phyloP scores from a whole-genome alignment of 83 land plant species.

The Diphasiastrum complanatum region DNA sequence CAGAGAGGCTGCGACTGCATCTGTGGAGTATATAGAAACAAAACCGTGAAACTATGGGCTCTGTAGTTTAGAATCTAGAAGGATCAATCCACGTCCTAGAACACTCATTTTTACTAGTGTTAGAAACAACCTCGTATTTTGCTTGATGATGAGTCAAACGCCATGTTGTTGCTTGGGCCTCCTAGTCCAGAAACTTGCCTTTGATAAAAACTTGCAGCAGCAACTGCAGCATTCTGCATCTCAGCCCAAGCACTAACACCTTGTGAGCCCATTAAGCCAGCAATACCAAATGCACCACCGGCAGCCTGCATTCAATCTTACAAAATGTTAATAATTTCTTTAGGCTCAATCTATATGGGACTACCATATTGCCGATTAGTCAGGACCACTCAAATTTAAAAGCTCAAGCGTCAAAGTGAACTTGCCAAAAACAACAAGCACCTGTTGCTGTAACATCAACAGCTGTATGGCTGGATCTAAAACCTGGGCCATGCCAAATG shows the following conservation, averaged over 20 bases:
- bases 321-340: background rate
- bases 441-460: conserved; percentile 33
- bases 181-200: conserved; percentile 24
- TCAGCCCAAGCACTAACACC: conserved; percentile 29
- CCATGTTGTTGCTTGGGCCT: conserved; percentile 9
- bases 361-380: background rate
- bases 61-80: too few species aligned
- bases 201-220: conserved; percentile 30
- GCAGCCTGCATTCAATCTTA: conserved; percentile 21
- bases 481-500: conserved; percentile 27
- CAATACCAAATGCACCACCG: conserved; percentile 32
- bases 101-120: too few species aligned
- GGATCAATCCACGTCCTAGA: too few species aligned
- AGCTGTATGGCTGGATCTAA: conserved; percentile 31
- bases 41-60: too few species aligned
- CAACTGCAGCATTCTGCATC: conserved; percentile 31
- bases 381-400: background rate
- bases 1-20: too few species aligned
- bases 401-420: background rate
- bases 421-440: background rate
- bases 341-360: background rate
- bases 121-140: too few species aligned
- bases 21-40: too few species aligned
- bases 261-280: conserved; percentile 31
- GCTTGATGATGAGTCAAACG: conserved; percentile 12